A percentile compares a stretch with the other conserved stretches of the same genome.
Conservation (phyloP, 2,329 filamentous ascomycete species). For the Calonectria pseudoreteaudii region DNA sequence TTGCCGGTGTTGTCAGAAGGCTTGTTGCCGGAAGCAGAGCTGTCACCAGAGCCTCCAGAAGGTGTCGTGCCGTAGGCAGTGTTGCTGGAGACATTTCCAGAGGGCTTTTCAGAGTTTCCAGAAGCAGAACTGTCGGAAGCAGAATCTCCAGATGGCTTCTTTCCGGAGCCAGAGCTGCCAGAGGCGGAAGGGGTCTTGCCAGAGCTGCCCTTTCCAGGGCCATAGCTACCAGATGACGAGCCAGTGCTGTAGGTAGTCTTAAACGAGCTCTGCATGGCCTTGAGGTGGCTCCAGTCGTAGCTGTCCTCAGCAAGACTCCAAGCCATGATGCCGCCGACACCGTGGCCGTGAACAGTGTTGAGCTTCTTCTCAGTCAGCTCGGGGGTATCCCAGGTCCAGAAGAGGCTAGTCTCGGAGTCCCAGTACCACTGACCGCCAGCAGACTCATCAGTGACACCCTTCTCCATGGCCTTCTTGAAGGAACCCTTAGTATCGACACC, state of each 20-base stretch:
- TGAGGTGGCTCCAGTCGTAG: conserved; percentile 56
- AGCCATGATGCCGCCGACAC: conserved; percentile 63
- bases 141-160: too few relatives aligned
- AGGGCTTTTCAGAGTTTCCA: too few relatives aligned
- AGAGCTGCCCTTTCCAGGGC: too few relatives aligned
- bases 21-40: not conserved
- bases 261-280: conserved; percentile 50
- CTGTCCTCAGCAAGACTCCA: conserved; percentile 66
- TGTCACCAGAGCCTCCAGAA: not conserved
- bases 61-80: not conserved
- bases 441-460: conserved; percentile 56
- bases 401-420: conserved; percentile 57
- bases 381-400: conserved; percentile 68
- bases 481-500: conserved; percentile 31
- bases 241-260: not conserved
- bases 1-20: not conserved
- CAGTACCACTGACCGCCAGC: conserved; percentile 68
- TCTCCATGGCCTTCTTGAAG: conserved; percentile 56
- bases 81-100: too few relatives aligned
- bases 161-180: not conserved
- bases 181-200: too few relatives aligned
- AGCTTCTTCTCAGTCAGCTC: conserved; percentile 61
- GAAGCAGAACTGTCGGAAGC: too few relatives aligned
- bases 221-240: not conserved
- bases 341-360: conserved; percentile 54